These are phyloP conservation scores for Colletotrichum gigasporum DNA, from an alignment of 2,329 filamentous ascomycete genomes.

Conservation along the genomic window DNA sequence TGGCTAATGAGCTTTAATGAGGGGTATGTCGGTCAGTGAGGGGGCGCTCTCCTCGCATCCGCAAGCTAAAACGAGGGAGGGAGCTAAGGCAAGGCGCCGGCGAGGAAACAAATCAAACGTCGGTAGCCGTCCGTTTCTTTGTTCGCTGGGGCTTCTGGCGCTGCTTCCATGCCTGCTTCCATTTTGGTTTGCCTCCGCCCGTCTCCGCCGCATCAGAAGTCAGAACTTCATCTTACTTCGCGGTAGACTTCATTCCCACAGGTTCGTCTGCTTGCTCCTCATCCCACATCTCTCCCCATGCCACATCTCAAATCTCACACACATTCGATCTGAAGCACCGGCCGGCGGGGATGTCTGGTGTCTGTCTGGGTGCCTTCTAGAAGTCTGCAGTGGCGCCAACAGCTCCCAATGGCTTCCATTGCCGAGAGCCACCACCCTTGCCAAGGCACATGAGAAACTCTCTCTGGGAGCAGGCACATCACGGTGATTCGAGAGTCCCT, in stretches of 20 bases:
- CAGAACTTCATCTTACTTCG: not conserved
- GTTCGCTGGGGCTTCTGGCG: slow-evolving; percentile 21
- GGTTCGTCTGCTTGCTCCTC: slow-evolving; percentile 25
- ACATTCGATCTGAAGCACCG: not conserved
- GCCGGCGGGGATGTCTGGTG: not conserved
- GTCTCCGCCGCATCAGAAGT: not conserved
- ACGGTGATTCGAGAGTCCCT: too few relatives aligned
- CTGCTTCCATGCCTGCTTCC: slow-evolving; percentile 18
- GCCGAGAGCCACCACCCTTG: not conserved
- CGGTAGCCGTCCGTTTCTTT: slow-evolving; percentile 18
- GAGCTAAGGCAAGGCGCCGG: too few relatives aligned
- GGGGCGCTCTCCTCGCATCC: too few relatives aligned
- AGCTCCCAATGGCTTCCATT: too few relatives aligned
- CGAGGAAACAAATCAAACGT: slow-evolving; percentile 9
- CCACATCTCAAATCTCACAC: not conserved
- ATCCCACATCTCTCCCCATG: not conserved
- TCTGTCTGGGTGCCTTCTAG: too few relatives aligned
- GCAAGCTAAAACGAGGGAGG: too few relatives aligned
- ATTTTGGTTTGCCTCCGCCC: not conserved
- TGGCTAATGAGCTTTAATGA: not conserved
- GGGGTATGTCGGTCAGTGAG: too few relatives aligned
- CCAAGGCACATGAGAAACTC: not conserved
- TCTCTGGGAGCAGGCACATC: too few relatives aligned
- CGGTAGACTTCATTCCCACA: slow-evolving; percentile 10
- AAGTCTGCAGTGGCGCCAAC: slow-evolving; percentile 4